Conservation (phyloP, 2,329 filamentous ascomycete genomes). For the Sporothrix pseudoabietina region DNA sequence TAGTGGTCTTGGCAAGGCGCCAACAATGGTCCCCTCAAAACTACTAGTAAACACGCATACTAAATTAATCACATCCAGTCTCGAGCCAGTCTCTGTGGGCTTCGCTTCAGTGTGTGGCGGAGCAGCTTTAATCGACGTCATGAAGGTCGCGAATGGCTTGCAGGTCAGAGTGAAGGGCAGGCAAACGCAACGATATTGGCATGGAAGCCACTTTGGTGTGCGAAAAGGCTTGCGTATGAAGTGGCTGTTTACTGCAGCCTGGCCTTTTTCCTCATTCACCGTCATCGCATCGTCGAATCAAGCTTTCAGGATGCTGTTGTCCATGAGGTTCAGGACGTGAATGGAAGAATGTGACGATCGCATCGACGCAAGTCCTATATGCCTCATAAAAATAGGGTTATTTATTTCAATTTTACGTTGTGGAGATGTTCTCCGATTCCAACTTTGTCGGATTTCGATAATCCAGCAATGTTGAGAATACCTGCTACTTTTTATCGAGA, state of each 20-base stretch:
- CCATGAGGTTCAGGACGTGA: too few species aligned
- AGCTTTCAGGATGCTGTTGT: neutral
- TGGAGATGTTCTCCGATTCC: too few species aligned
- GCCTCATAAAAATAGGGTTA: too few species aligned
- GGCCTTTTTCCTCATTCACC: neutral
- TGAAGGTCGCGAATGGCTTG: neutral
- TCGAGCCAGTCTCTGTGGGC: neutral
- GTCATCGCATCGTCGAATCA: neutral
- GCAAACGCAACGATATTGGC: neutral
- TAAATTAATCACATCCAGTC: neutral
- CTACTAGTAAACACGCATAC: too few species aligned
- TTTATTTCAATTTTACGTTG: too few species aligned
- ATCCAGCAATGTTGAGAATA: too few species aligned
- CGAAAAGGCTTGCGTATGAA: neutral
- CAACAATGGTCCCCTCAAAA: neutral
- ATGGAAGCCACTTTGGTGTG: neutral
- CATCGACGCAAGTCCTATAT: too few species aligned
- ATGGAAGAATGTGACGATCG: too few species aligned
- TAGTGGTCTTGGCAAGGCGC: conserved; percentile 21
- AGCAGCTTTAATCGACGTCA: conserved; percentile 1
- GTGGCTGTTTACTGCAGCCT: neutral
- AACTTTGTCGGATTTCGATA: too few species aligned
- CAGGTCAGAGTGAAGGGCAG: neutral
- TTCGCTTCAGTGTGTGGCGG: neutral
- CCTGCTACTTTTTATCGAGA: too few species aligned